Base-by-base conservation (phyloP, 2,329 filamentous ascomycete species). In the Aspergillus awamori region DNA sequence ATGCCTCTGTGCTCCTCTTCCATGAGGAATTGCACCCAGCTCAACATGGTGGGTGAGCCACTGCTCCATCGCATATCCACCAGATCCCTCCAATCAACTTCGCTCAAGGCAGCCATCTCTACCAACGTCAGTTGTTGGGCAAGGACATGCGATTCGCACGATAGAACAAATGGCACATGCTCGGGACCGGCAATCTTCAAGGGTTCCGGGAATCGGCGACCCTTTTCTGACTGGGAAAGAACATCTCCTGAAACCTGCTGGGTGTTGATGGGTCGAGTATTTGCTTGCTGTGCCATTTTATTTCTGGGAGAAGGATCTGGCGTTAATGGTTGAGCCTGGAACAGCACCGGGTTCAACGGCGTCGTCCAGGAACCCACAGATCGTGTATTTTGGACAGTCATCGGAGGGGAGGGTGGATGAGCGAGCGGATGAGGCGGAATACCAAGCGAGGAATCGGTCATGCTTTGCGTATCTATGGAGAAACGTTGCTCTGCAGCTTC, bases 41-140 rank as follows among this genome's bases (percentile, higher is more conserved):
- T 84, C 15, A 80, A 75, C 17, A 83, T 80, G 22, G 78, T 75
- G 6, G 81, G 80, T 3, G 83, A 81, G 3, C 80, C 80, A 59
- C 82, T 85, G 67, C 83, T 84, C 86, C 86, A 88, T 63, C 81
- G 83, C 76, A 89, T 83, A 55, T 87, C 84, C 54, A 89, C 85
- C 30, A 89, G 75, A 64, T 89, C 87, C 67, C 84, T 85, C 87
- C 87, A 89, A 67, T 89, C 86, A 58, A 89, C 83, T 67, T 89
- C 87, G 62, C 86, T 86, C 26, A 89, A 73, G 1, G 86, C 87
- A 56, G 87, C 86, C 72, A 87, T 87, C 68, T 89, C 87, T 47
- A 89, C 82, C 62, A 89, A 77, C 1, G 86, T 89, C 61, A 89
- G 81, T 69, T 89, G 87, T 69, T 88, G 82, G 2, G 87, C 86